Evolutionary conservation across 2,329 filamentous ascomycete species (phyloP).

Genomic region (Cadophora sp.): DNA sequence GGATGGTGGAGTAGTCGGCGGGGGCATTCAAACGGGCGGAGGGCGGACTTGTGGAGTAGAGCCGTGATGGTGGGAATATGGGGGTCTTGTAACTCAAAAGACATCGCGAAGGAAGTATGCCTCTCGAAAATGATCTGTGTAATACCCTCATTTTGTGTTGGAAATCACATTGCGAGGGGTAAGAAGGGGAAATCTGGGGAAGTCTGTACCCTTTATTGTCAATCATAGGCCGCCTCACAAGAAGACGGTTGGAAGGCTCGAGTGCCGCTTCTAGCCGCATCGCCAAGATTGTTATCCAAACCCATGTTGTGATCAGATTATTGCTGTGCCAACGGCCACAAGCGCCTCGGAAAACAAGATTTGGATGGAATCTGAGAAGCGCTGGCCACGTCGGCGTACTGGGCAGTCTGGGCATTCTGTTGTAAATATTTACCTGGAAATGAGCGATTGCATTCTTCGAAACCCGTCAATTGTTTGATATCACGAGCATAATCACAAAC

Average conservation of each 20-base stretch:
- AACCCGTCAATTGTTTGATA: neutral
- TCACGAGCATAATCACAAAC: neutral
- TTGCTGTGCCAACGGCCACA: constrained; percentile 23
- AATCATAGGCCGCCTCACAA: too few species aligned
- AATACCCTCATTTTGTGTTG: constrained; percentile 35
- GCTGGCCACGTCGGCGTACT: constrained; percentile 13
- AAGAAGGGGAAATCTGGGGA: constrained; percentile 20
- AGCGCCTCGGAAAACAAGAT: constrained; percentile 17
- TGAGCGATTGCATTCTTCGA: neutral
- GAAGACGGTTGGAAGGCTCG: too few species aligned
- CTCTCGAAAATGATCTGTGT: constrained; percentile 26
- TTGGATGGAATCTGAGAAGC: neutral
- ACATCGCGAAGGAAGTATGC: constrained; percentile 21
- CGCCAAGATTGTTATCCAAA: constrained; percentile 6
- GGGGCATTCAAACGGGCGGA: constrained; percentile 80
- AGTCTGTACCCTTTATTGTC: constrained; percentile 16
- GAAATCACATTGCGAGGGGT: constrained; percentile 22
- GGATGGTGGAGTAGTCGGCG: constrained; percentile 83
- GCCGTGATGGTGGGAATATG: constrained; percentile 22
- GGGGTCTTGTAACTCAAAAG: constrained; percentile 12
- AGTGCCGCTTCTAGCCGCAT: constrained; percentile 17
- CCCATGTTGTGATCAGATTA: constrained; percentile 8
- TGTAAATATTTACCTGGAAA: constrained; percentile 19
- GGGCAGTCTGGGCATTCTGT: constrained; percentile 14
- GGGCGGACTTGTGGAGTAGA: constrained; percentile 51